Evolutionary conservation across 1,284 basidiomycete species (phyloP).

Genomic region (Cryptococcus maquisensis): DNA sequence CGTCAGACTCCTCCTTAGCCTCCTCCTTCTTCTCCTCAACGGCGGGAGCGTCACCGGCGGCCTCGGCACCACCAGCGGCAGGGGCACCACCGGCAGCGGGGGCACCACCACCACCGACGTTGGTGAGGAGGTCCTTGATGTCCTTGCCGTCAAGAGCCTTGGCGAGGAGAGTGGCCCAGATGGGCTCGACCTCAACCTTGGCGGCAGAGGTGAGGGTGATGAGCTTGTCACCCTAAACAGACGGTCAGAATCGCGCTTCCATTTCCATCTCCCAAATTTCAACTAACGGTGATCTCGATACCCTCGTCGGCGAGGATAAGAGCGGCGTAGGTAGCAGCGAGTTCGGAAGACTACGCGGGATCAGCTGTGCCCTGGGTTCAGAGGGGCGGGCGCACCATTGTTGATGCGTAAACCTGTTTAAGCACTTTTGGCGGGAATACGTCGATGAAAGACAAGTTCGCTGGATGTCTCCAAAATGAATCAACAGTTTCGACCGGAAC

Average conservation of each 20-base stretch:
- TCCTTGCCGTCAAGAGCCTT: slow-evolving; percentile 98
- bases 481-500: background rate
- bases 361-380: background rate
- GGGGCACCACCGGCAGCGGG: slow-evolving; percentile 60
- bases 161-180: slow-evolving; percentile 94
- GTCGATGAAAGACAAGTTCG: background rate
- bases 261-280: background rate
- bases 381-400: slow-evolving; percentile 17
- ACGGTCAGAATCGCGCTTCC: background rate
- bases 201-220: slow-evolving; percentile 75
- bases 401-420: slow-evolving; percentile 27
- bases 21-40: slow-evolving; percentile 71
- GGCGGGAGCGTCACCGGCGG: slow-evolving; percentile 59
- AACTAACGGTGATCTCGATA: slow-evolving; percentile 84
- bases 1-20: slow-evolving; percentile 70
- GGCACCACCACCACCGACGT: slow-evolving; percentile 69
- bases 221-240: slow-evolving; percentile 80
- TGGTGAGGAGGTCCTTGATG: slow-evolving; percentile 75
- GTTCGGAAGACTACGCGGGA: slow-evolving; percentile 54
- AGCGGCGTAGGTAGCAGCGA: slow-evolving; percentile 64
- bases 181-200: slow-evolving; percentile 82
- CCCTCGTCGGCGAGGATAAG: slow-evolving; percentile 91
- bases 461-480: background rate
- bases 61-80: slow-evolving; percentile 54
- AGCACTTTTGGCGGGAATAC: slow-evolving; percentile 20